phyloP scores from a whole-genome alignment of 2,329 filamentous ascomycete genomes.

The Epichloe uncinata region DNA sequence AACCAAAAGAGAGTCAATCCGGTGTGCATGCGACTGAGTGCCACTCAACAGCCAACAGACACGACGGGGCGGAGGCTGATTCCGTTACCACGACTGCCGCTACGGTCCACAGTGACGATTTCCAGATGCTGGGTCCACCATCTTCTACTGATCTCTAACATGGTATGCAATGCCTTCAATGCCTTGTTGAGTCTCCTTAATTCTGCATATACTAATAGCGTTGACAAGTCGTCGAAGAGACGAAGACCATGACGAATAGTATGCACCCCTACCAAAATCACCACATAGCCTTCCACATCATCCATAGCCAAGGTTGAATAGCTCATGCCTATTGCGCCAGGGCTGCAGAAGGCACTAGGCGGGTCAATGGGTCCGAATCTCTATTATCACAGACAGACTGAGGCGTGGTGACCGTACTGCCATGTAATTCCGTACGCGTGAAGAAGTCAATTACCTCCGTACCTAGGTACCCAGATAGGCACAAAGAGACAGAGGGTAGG shows the following conservation, averaged over 20 bases:
- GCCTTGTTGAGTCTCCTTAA: not conserved
- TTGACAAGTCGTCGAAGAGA: not conserved
- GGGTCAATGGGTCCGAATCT: not conserved
- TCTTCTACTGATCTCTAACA: not conserved
- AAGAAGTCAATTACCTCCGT: not conserved
- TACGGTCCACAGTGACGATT: conserved; percentile 25
- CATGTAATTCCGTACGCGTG: not conserved
- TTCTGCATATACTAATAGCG: not conserved
- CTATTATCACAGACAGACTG: not conserved
- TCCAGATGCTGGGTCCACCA: conserved; percentile 8
- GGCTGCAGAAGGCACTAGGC: not conserved
- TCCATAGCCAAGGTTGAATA: conserved; percentile 5
- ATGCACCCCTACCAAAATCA: not conserved
- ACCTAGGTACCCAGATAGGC: no score
- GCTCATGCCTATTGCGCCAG: not conserved
- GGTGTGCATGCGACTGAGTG: not conserved
- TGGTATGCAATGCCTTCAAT: not conserved
- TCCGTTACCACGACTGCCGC: conserved; percentile 18
- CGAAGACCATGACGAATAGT: not conserved
- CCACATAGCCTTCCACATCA: conserved; percentile 11
- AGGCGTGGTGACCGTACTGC: not conserved
- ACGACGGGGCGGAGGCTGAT: not conserved
- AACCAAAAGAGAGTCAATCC: not conserved
- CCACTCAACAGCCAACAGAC: not conserved
- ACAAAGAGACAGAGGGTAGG: not conserved